Percentiles rank a stretch among this genome's conserved stretches.
Conservation (phyloP, 1,139 yeast species). For the Blastobotrys aristatus region DNA sequence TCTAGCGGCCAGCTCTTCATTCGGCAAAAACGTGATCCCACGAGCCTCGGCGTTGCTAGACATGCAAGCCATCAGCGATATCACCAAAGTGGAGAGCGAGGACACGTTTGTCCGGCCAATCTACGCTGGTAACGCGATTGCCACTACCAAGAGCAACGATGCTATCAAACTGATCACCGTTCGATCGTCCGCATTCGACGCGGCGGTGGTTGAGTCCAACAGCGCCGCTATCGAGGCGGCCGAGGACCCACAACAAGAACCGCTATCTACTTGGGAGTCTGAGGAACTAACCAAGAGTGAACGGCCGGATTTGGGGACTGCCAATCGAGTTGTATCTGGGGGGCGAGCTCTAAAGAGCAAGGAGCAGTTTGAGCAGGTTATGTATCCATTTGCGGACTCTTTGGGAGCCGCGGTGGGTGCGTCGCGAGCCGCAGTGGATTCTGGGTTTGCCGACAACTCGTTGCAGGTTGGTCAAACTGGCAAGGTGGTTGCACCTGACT, state of each 20-base stretch:
- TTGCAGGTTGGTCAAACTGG: conserved; percentile 98
- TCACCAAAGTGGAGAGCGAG: conserved; percentile 58
- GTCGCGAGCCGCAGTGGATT: conserved; percentile 95
- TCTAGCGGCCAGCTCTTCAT: conserved; percentile 74
- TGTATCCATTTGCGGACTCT: conserved; percentile 80
- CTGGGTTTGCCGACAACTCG: conserved; percentile 95
- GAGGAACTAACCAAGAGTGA: conserved; percentile 72
- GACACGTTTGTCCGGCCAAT: conserved; percentile 87
- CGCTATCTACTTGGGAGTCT: conserved; percentile 51
- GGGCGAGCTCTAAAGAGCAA: conserved; percentile 92
- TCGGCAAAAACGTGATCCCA: conserved; percentile 83
- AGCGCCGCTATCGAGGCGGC: conserved; percentile 52
- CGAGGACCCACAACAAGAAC: conserved; percentile 32
- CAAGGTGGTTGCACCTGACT: conserved; percentile 93
- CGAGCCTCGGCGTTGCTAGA: conserved; percentile 82
- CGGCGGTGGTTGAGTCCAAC: conserved; percentile 41
- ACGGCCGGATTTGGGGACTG: conserved; percentile 88
- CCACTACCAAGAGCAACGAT: conserved; percentile 74
- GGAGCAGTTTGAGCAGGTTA: conserved; percentile 72
- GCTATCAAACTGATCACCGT: conserved; percentile 62
- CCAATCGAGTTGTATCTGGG: conserved; percentile 77
- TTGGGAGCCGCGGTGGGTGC: conserved; percentile 95
- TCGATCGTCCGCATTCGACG: conserved; percentile 79
- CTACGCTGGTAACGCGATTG: conserved; percentile 91
- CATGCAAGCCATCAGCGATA: conserved; percentile 82